Evolutionary conservation across 1,284 basidiomycete species (phyloP).

Genomic region (Anthracocystis walkeri): DNA sequence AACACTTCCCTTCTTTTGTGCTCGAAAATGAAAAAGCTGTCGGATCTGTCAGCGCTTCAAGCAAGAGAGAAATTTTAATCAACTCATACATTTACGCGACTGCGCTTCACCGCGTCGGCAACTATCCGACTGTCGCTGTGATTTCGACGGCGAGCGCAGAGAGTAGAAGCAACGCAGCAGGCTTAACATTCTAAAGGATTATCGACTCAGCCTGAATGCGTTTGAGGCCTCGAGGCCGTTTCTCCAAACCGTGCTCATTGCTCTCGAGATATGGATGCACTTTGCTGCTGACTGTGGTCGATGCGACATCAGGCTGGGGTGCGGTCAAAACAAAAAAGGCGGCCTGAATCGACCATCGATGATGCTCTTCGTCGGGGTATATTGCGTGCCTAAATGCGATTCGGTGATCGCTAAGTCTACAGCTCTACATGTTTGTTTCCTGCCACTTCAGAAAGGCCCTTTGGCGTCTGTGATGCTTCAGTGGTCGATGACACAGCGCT

Average conservation of each 20-base stretch:
- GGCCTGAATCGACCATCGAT: background rate
- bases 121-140: background rate
- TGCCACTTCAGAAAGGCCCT: background rate
- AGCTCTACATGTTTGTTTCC: constrained; percentile 8
- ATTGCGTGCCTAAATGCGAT: background rate
- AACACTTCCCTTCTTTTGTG: background rate
- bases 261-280: too few species aligned
- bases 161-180: too few species aligned
- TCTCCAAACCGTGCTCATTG: too few species aligned
- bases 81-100: constrained; percentile 16
- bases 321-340: background rate
- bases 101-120: constrained; percentile 9
- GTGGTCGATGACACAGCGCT: background rate
- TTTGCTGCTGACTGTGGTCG: too few species aligned
- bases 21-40: background rate
- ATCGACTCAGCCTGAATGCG: background rate
- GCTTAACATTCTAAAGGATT: background rate
- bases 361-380: constrained; percentile 6
- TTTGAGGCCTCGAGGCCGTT: too few species aligned
- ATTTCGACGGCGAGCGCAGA: background rate
- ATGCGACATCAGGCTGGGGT: too few species aligned
- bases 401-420: background rate
- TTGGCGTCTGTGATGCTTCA: background rate
- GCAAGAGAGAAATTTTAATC: background rate
- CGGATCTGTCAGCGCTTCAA: constrained; percentile 14